Evolutionary conservation across 2,329 filamentous ascomycete genomes (phyloP), one percentile per base, ranked within the genome.

Genomic region (Pseudohalonectria lignicola): DNA sequence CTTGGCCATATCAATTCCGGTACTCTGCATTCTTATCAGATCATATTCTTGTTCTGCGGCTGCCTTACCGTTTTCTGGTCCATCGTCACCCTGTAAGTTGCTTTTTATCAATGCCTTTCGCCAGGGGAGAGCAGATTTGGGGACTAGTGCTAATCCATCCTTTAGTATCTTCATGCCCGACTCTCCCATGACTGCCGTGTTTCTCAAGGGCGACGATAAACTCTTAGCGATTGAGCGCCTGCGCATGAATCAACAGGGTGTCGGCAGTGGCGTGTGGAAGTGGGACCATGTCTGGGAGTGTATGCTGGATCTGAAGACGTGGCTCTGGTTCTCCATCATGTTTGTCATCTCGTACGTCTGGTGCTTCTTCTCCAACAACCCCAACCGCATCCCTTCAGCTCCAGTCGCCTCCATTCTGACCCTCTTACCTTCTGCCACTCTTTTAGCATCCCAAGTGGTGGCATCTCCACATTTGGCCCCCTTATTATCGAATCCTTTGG

Each of bases 301-400:
- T 0, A 51, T 69, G 10, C 44, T 64, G 1, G 76, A 79, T 42
- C 45, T 63, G n/a, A 79, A 80, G 52, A 76, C 73, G 0, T 79
- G 71, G 69, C 55, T 71, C 20, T 75, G 71, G 69, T 67, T 75
- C 21, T 46, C 51, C n/a, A 59, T 73, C 55, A 63, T 71, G 45
- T 65, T 74, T 29, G 60, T 69, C 36, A 70, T 79, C 45, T 36
- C 69, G 34, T 59, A 56, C 43, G 45, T 42, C 6, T n/a, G 9
- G 10, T 4, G 12, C 19, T 21, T 26, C 8, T 26, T 26, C 10
- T 2, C 17, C 18, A 28, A 13, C 13, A 2, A 28, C 13, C 15
- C n/a, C n/a, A n/a, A n/a, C n/a, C n/a, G n/a, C n/a, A n/a, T n/a
- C n/a, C n/a, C n/a, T n/a, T 4, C 16, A 28, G 26, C 20, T 6